Evolutionary conservation across 345 rosid genomes (phyloP), one percentile per base, ranked within the genome.

Genomic region (Cochlearia excelsa): DNA sequence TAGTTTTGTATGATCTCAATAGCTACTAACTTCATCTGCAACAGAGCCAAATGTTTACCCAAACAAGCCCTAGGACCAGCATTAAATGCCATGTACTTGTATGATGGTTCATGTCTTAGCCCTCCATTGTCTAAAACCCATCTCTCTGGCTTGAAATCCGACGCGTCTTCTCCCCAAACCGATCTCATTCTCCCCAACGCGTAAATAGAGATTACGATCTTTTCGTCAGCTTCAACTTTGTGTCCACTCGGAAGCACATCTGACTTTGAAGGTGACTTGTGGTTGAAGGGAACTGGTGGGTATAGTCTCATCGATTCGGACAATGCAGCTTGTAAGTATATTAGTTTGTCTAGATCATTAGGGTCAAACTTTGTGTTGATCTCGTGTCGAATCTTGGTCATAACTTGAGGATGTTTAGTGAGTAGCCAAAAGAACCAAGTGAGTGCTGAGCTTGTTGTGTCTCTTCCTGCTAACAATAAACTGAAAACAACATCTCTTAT

Each of bases 341-440:
- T 69, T 3, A 67, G 43, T 5, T 71, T 71, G 48, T 82, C 77
- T 51, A 80, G 39, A 27, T 72, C 42, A 46, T 57, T 76, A 1
- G 65, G 37, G 28, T 37, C 38, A 48, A 66, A 40, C 11, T 41
- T 62, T 26, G 67, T 51, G 33, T 51, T 51, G 51, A 51, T 51
- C 43, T 51, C 58, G 26, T 58, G 26, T 1, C 60, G 34, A 7
- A 77, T 66, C 33, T 72, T 77, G 26, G 48, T 30, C 26, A 74
- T 72, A 0, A 66, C 74, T 0, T 55, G 9, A 1, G 79, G 85
- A 38, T 81, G 63, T 4, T 50, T 76, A 0, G 74, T 55, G 5
- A 75, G 41, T 5, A 78, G 73, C 82, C 82, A 80, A 28, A 74
- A 57, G 37, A 75, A 68, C 80, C 80, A 80, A 29, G 61, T 29